Conservation (phyloP, 2,329 filamentous ascomycete genomes). For the Penicillium decumbens region DNA sequence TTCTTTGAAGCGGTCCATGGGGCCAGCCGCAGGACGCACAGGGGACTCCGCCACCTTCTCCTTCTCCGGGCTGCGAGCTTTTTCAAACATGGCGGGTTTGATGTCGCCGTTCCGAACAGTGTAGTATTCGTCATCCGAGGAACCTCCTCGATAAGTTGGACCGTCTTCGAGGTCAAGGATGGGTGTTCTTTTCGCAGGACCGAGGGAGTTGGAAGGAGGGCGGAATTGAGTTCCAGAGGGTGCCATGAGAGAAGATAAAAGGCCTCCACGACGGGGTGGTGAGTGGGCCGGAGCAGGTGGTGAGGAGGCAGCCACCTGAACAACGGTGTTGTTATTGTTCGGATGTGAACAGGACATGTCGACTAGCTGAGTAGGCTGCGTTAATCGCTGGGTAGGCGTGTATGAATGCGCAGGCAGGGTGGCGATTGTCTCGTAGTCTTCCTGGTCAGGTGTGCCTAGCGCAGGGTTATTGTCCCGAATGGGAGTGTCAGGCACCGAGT, state of each 20-base stretch:
- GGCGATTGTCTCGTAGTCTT: slow-evolving; percentile 47
- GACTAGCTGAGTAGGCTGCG: slow-evolving; percentile 60
- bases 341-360: slow-evolving; percentile 38
- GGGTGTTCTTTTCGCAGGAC: slow-evolving; percentile 39
- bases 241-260: slow-evolving; percentile 62
- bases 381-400: slow-evolving; percentile 50
- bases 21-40: slow-evolving; percentile 23
- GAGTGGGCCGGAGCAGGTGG: slow-evolving; percentile 56
- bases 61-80: slow-evolving; percentile 40
- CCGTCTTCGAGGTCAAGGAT: slow-evolving; percentile 51
- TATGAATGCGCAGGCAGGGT: slow-evolving; percentile 43
- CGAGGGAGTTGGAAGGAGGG: slow-evolving; percentile 42
- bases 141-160: slow-evolving; percentile 58
- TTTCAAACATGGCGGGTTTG: slow-evolving; percentile 55
- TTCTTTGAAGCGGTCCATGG: slow-evolving; percentile 40
- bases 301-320: slow-evolving; percentile 89
- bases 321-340: slow-evolving; percentile 36
- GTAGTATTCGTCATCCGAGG: slow-evolving; percentile 52
- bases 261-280: slow-evolving; percentile 40
- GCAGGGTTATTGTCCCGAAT: slow-evolving; percentile 33
- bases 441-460: slow-evolving; percentile 32
- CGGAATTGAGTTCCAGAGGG: slow-evolving; percentile 70
- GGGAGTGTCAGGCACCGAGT: slow-evolving; percentile 41
- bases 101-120: slow-evolving; percentile 52
- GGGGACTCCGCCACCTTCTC: slow-evolving; percentile 43